phyloP scores from a whole-genome alignment of 495 filamentous ascomycete species.

The Penicillium crystallinum region DNA sequence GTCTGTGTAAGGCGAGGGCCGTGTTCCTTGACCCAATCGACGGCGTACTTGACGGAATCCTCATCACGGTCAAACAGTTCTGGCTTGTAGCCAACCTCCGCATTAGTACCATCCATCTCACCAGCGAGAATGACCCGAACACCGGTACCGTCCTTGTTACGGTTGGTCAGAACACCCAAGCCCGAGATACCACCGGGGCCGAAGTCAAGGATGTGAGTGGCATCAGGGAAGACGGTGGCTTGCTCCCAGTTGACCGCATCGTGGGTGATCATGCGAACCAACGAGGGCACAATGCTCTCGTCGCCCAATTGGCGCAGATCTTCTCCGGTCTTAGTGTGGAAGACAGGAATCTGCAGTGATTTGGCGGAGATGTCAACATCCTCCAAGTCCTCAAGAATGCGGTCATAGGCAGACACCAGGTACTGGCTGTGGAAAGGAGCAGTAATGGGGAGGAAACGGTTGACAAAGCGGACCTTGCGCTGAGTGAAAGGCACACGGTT shows the following conservation, averaged over 20 bases:
- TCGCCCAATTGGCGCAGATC: constrained; percentile 66
- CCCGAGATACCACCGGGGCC: constrained; percentile 95
- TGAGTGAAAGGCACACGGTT: constrained; percentile 91
- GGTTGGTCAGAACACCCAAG: constrained; percentile 92
- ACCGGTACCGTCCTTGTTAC: constrained; percentile 96
- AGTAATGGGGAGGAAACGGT: constrained; percentile 95
- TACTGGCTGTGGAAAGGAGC: constrained; percentile 97
- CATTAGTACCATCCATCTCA: constrained; percentile 79
- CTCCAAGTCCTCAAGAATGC: constrained; percentile 81
- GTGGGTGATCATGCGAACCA: constrained; percentile 89
- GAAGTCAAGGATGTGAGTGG: constrained; percentile 93
- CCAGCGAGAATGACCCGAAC: constrained; percentile 93
- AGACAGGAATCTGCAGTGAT: constrained; percentile 75
- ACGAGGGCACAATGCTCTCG: constrained; percentile 65
- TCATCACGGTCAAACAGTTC: constrained; percentile 95
- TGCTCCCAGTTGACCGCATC: constrained; percentile 93
- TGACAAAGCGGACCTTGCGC: constrained; percentile 92
- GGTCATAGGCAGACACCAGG: constrained; percentile 68
- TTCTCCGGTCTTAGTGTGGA: constrained; percentile 76
- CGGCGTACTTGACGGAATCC: constrained; percentile 87
- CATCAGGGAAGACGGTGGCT: constrained; percentile 79
- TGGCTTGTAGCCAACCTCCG: constrained; percentile 92
- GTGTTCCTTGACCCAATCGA: constrained; percentile 97
- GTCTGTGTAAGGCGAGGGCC: constrained; percentile 85
- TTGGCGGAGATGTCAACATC: constrained; percentile 65